Evolutionary conservation across 768 basidiomycete species (phyloP), one percentile per base, ranked within the genome.

Genomic region (Hericium coralloides): DNA sequence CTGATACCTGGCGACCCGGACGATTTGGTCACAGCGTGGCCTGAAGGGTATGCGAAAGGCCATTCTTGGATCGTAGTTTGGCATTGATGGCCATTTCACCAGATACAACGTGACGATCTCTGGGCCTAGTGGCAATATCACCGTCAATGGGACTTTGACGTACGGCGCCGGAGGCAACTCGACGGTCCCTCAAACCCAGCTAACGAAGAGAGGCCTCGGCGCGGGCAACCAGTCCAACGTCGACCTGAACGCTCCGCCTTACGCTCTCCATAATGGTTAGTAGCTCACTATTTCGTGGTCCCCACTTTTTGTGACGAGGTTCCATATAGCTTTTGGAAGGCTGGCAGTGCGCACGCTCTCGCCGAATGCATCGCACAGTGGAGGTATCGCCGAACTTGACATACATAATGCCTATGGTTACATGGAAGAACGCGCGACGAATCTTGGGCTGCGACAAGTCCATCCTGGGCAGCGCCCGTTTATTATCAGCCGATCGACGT

Each of bases 121-220:
- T 63, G 87, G 86, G 14, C 79, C 80, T 0, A 87, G 85, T 59
- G 87, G 87, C 4, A 90, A 89, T 63, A 79, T 89, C 66, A 87
- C 84, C 12, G 76, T 88, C 59, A 83, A 85, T 54, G 85, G 85
- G 6, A 79, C 73, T 2, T 69, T 77, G 43, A 89, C 86, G 5
- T 84, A 78, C 59, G 69, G 72, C 25, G 55, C 56, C 58, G 69
- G 64, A 18, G 37, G 55, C 57, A 60, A 59, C 36, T 12, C 67
- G 25, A 45, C 57, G 17, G 18, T 20, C 38, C 22, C 12, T 55
- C 38, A 45, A 26, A 48, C 38, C 7, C 55, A 55, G 12, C 61
- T 79, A 23, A 58, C 59, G 3, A 78, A 67, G 64, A 76, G 81
- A 14, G 79, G 77, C 1, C 52, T 82, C 47, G 82, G 80, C 4